Conservation (phyloP, 257 asterid genomes). For the Linderniella brevidens region DNA sequence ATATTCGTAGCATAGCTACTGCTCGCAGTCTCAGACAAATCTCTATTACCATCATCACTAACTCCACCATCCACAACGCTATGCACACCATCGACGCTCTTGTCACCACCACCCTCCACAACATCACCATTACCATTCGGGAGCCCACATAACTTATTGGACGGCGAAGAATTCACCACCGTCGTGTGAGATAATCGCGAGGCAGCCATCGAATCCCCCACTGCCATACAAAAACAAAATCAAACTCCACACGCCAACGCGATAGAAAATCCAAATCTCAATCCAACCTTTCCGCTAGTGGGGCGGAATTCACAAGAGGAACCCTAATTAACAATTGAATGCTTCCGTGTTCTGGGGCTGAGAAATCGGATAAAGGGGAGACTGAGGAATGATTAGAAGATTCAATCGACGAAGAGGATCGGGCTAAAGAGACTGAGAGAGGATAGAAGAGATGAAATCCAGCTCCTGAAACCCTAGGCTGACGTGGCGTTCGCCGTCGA, state of each 20-base stretch:
- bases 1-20: constrained; percentile 61
- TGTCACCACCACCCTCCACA: constrained; percentile 32
- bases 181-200: constrained; percentile 87
- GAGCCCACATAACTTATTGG: constrained; percentile 46
- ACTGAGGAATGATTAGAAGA: no score
- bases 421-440: no score
- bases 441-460: no score
- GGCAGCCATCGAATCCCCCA: constrained; percentile 95
- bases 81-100: constrained; percentile 25
- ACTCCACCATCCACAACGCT: no score
- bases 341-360: no score
- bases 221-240: constrained; percentile 49
- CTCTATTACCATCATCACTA: constrained; percentile 20
- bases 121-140: constrained; percentile 28
- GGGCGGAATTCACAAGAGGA: no score
- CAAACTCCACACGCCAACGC: neutral
- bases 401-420: no score
- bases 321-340: no score
- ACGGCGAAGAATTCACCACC: constrained; percentile 23
- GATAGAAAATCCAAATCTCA: constrained; percentile 30
- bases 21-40: constrained; percentile 46
- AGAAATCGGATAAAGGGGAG: no score
- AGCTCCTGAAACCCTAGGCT: no score
- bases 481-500: no score
- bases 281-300: constrained; percentile 67